Conservation (phyloP, 2,329 filamentous ascomycete species). For the Talaromyces sp. region DNA sequence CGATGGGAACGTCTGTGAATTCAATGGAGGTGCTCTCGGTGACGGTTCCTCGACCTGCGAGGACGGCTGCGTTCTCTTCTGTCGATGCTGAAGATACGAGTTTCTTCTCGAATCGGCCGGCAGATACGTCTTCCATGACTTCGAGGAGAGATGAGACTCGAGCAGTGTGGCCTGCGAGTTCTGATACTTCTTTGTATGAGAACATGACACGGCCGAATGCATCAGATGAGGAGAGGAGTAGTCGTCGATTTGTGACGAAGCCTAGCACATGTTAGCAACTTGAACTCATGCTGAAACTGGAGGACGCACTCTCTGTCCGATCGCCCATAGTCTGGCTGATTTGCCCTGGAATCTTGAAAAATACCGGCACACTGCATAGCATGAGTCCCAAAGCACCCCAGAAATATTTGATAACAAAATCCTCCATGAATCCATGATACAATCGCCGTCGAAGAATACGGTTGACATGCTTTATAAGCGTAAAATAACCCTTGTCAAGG, state of each 20-base stretch:
- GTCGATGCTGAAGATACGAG: conserved; percentile 84
- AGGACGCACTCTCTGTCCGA: conserved; percentile 55
- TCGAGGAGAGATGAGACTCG: conserved; percentile 85
- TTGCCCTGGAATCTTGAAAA: conserved; percentile 82
- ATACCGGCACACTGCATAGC: conserved; percentile 91
- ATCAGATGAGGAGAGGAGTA: conserved; percentile 90
- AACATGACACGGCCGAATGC: conserved; percentile 97
- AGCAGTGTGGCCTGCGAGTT: conserved; percentile 91
- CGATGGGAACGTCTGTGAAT: conserved; percentile 87
- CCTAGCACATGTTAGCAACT: conserved; percentile 41
- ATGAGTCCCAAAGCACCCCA: conserved; percentile 92
- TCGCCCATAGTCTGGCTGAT: conserved; percentile 51
- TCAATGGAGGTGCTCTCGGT: conserved; percentile 79
- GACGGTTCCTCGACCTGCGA: conserved; percentile 76
- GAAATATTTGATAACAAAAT: conserved; percentile 99
- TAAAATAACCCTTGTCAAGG: conserved; percentile 97
- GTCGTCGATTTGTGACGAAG: conserved; percentile 90
- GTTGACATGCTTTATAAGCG: conserved; percentile 98
- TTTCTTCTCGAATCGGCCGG: conserved; percentile 92
- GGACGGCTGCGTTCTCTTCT: conserved; percentile 75
- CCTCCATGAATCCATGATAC: conserved; percentile 99
- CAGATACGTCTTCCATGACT: conserved; percentile 89
- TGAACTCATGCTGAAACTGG: not conserved
- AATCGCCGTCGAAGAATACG: conserved; percentile 84
- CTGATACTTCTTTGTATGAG: conserved; percentile 95